phyloP scores from a whole-genome alignment of 352 stramenopile genomes.

The Phytophthora litchii region DNA sequence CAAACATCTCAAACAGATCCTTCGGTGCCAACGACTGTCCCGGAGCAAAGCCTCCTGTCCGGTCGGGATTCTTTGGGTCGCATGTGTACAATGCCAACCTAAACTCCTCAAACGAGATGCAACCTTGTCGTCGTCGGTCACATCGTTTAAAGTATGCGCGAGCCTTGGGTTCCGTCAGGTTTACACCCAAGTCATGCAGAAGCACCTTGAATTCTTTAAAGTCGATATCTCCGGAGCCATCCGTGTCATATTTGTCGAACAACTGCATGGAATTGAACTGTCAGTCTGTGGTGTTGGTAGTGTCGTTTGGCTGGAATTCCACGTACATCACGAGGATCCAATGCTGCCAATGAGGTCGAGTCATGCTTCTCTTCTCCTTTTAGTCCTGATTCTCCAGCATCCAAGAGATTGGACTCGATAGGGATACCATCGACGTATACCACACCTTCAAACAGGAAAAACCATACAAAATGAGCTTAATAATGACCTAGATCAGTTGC shows the following conservation, averaged over 20 bases:
- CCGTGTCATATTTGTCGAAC: slow-evolving; percentile 84
- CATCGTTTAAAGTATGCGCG: slow-evolving; percentile 83
- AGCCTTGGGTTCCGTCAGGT: slow-evolving; percentile 71
- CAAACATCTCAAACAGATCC: slow-evolving; percentile 85
- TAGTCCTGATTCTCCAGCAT: slow-evolving; percentile 50
- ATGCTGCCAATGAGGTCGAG: slow-evolving; percentile 42
- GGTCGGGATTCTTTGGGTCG: slow-evolving; percentile 78
- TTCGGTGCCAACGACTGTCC: slow-evolving; percentile 76
- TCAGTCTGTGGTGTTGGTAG: not conserved
- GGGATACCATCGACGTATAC: slow-evolving; percentile 79
- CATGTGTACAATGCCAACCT: slow-evolving; percentile 78
- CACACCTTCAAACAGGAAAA: slow-evolving; percentile 43
- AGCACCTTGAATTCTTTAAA: slow-evolving; percentile 81
- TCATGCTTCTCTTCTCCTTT: slow-evolving; percentile 51
- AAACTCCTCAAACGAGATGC: slow-evolving; percentile 86
- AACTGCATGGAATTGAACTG: slow-evolving; percentile 42
- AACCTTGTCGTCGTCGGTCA: slow-evolving; percentile 60
- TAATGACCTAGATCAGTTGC: slow-evolving; percentile 1
- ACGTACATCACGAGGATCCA: slow-evolving; percentile 58
- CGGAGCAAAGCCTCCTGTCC: slow-evolving; percentile 69
- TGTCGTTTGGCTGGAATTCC: not conserved
- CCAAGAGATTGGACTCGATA: slow-evolving; percentile 64
- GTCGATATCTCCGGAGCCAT: slow-evolving; percentile 79
- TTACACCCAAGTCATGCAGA: slow-evolving; percentile 59
- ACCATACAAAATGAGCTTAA: slow-evolving; percentile 1